These are phyloP conservation scores for Naganishia vishniacii DNA, from an alignment of 768 basidiomycete species.

Conservation along the genomic window DNA sequence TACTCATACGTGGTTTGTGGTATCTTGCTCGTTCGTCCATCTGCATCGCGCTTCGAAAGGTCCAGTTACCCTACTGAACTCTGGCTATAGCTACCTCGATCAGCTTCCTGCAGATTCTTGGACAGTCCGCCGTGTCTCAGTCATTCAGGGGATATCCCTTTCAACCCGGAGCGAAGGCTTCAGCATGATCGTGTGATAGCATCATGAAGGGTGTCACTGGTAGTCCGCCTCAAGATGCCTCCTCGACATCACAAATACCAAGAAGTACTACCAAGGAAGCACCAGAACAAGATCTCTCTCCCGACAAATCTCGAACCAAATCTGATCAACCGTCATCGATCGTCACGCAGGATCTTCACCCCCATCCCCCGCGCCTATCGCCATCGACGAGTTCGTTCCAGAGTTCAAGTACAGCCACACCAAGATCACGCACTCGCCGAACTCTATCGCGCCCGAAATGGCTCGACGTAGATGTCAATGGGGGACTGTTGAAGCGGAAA, in stretches of 20 bases:
- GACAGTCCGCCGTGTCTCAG: too few relatives aligned
- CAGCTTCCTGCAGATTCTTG: too few relatives aligned
- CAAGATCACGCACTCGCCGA: background rate
- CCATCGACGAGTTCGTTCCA: background rate
- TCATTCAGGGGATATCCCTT: too few relatives aligned
- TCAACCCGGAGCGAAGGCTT: background rate
- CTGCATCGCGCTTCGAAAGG: too few relatives aligned
- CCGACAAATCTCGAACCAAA: background rate
- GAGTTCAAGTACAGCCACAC: background rate
- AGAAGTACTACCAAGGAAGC: too few relatives aligned
- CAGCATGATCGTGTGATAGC: slow-evolving; percentile 3
- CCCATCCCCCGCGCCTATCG: background rate
- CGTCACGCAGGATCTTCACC: background rate
- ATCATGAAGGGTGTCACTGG: background rate
- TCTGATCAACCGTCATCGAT: background rate
- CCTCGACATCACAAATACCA: too few relatives aligned
- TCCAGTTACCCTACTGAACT: too few relatives aligned
- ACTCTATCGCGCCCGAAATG: slow-evolving; percentile 9
- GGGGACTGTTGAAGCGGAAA: slow-evolving; percentile 9
- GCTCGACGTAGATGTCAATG: slow-evolving; percentile 12
- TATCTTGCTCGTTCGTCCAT: too few relatives aligned
- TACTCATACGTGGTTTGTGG: too few relatives aligned
- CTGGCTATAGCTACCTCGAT: too few relatives aligned
- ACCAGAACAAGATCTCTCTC: background rate
- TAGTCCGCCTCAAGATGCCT: background rate